Evolutionary conservation across 2,329 filamentous ascomycete species (phyloP).

Genomic region (Botrytis squamosa): DNA sequence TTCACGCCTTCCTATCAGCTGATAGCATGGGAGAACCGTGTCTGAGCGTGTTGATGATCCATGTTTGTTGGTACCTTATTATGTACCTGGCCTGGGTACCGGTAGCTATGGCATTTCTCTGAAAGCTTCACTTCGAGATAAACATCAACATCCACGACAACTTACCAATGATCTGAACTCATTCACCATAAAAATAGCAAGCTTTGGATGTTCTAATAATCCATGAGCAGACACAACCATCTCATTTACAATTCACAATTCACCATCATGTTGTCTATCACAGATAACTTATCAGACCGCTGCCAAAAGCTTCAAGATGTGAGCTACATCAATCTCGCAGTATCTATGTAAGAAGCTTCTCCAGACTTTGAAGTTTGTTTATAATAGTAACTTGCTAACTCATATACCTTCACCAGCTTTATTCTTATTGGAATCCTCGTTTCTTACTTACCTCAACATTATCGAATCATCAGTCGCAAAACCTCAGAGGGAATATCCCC

Average conservation of each 20-base stretch:
- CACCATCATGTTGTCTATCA: constrained; percentile 22
- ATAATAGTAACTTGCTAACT: background rate
- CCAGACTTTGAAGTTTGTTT: background rate
- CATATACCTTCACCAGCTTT: constrained; percentile 42
- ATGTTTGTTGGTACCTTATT: background rate
- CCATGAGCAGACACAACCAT: background rate
- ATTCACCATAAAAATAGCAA: background rate
- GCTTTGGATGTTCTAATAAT: background rate
- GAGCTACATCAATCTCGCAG: constrained; percentile 50
- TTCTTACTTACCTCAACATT: constrained; percentile 93
- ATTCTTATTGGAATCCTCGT: constrained; percentile 85
- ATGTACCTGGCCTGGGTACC: background rate
- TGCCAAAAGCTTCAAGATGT: constrained; percentile 53
- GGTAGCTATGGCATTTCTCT: background rate
- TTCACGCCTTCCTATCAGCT: background rate
- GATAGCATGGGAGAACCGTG: background rate
- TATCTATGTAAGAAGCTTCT: constrained; percentile 50
- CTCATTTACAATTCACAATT: constrained; percentile 24
- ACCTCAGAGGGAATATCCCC: constrained; percentile 94
- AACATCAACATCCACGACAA: background rate
- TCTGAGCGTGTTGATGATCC: background rate
- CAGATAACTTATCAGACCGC: constrained; percentile 33
- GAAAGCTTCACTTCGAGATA: background rate
- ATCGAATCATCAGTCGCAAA: constrained; percentile 80
- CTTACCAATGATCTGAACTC: background rate